Conservation (phyloP, 2,329 filamentous ascomycete genomes). For the Pseudopyricularia javanii region DNA sequence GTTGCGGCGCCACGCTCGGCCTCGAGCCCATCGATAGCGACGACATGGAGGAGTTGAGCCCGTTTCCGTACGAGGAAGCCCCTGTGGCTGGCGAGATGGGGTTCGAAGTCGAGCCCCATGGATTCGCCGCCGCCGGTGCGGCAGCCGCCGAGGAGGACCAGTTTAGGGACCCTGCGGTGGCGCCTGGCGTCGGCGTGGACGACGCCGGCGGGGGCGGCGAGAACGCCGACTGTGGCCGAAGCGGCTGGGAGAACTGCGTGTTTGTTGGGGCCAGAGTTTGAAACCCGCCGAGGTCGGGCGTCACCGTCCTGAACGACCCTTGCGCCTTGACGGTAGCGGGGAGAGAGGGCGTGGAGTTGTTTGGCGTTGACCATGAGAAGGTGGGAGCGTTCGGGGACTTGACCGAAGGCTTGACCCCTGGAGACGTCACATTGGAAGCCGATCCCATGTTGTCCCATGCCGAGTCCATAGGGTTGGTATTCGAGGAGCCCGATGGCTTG, state of each 20-base stretch:
- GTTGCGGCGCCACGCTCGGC: slow-evolving; percentile 17
- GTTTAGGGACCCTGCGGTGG: neutral
- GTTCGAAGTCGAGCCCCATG: slow-evolving; percentile 28
- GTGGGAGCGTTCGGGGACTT: slow-evolving; percentile 28
- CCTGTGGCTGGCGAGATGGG: slow-evolving; percentile 13
- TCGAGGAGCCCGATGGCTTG: slow-evolving; percentile 25
- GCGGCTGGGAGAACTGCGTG: slow-evolving; percentile 51
- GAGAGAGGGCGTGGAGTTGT: slow-evolving; percentile 20
- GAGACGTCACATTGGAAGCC: slow-evolving; percentile 19
- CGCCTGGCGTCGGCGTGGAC: neutral
- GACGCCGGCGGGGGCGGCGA: slow-evolving; percentile 12
- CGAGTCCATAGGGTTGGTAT: slow-evolving; percentile 25
- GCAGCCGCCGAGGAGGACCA: slow-evolving; percentile 32
- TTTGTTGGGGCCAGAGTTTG: slow-evolving; percentile 42
- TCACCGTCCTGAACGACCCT: slow-evolving; percentile 36
- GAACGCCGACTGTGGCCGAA: slow-evolving; percentile 28
- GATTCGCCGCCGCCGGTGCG: slow-evolving; percentile 25
- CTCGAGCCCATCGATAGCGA: slow-evolving; percentile 30
- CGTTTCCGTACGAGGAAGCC: slow-evolving; percentile 19
- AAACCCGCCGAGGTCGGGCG: slow-evolving; percentile 44
- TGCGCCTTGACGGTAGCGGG: slow-evolving; percentile 21
- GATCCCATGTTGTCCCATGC: slow-evolving; percentile 31
- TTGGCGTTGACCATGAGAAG: slow-evolving; percentile 55
- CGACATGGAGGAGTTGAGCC: slow-evolving; percentile 30
- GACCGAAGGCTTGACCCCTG: slow-evolving; percentile 11